Percentiles rank a stretch among this genome's conserved stretches.
Evolutionary conservation across 768 basidiomycete species (phyloP).

Genomic region (Solioccasus polychromus): DNA sequence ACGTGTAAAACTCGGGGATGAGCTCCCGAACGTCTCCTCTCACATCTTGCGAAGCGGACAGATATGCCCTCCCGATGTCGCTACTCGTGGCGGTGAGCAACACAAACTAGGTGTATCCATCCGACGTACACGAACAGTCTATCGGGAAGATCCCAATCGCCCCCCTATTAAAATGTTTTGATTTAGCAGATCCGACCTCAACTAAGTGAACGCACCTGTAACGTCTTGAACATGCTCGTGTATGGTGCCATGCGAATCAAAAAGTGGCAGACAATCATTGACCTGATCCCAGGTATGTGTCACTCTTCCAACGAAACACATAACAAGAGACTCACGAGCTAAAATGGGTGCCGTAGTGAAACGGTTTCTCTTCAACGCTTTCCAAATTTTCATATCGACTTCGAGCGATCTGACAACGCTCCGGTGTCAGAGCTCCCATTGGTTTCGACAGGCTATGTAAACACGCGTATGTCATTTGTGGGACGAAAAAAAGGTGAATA

Average conservation of each 20-base stretch:
- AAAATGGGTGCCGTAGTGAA: constrained; percentile 94
- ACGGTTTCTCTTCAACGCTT: constrained; percentile 82
- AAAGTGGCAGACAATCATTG: constrained; percentile 96
- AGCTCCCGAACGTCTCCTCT: constrained; percentile 92
- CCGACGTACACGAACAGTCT: constrained; percentile 67
- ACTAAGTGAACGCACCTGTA: constrained; percentile 46
- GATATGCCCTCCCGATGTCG: constrained; percentile 77
- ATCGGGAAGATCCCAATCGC: constrained; percentile 93
- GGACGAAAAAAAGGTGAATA: not conserved
- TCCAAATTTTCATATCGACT: constrained; percentile 71
- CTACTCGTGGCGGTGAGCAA: constrained; percentile 35
- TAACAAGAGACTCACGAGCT: constrained; percentile 49
- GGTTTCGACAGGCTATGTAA: constrained; percentile 69
- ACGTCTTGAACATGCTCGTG: constrained; percentile 92
- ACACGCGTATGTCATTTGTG: not conserved
- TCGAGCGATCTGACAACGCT: constrained; percentile 70
- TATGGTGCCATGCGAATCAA: constrained; percentile 87
- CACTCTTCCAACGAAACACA: not conserved
- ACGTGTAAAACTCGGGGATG: constrained; percentile 86
- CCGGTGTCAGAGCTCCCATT: constrained; percentile 85
- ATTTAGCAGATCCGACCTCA: not conserved
- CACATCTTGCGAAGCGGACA: constrained; percentile 80
- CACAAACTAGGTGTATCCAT: not conserved
- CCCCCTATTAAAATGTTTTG: constrained; percentile 53
- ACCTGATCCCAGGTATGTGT: constrained; percentile 30